Evolutionary conservation across 208 protist genomes (phyloP), one percentile per base, ranked within the genome.

Genomic region (Herpetomonas tarakana): DNA sequence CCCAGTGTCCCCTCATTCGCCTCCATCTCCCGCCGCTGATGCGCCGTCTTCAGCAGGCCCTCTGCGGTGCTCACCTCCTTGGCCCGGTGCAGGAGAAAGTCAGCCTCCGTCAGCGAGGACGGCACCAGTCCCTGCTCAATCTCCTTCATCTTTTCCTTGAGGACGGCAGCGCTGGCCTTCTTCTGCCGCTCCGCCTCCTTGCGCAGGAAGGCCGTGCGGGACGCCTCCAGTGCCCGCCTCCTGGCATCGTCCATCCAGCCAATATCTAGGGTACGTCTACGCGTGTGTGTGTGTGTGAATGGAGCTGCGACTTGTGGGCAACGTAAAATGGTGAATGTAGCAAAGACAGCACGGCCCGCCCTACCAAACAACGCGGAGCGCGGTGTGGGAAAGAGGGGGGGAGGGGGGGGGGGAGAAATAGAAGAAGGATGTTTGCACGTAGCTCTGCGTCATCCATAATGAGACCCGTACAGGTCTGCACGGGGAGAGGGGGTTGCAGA

Each of bases 61-160:
- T 69, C 61, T 2, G 84, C 86, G 1, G 79, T 65, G 27, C 71
- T 49, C 54, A 93, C 84, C 63, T 96, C 81, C 25, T 74, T 58
- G 9, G 81, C 71, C 58, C 83, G 86, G 46, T 79, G 68, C 12
- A 82, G 68, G 1, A 93, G 65, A 19, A 91, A 80, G 26, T 92
- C 83, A 3, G 78, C 75, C 68, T 96, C 90, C 0, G 62, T 49
- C 14, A 88, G 58, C 4, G 76, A 76, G 3, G 67, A 52, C 7
- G 86, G 81, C 21, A 88, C 62, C 14, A 96, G 61, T 14, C 86
- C 90, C 7, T 78, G 74, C 62, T 91, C 90, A 56, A 93, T 80
- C 47, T 96, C 90, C 3, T 74, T 46, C 31, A 92, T 63, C 52
- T 87, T 86, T 39, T 86, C 67, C 60, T 92, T 71, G 45, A 96